Conservation (phyloP, 2,329 filamentous ascomycete species). For the Xylaria polymorpha region DNA sequence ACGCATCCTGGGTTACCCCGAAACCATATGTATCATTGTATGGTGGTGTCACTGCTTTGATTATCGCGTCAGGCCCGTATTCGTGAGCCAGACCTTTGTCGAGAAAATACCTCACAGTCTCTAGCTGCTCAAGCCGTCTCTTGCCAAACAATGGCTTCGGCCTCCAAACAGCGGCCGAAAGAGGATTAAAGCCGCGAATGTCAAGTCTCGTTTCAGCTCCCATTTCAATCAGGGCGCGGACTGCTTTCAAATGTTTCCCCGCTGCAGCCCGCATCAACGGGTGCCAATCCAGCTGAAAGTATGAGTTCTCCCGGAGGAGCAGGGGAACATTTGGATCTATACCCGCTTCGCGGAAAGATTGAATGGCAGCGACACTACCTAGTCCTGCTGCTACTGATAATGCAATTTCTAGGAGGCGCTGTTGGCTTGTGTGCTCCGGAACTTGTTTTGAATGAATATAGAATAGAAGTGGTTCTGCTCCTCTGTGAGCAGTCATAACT, state of each 20-base stretch:
- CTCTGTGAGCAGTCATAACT: conserved; percentile 1
- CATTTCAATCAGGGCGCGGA: conserved; percentile 4
- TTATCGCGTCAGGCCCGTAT: background rate
- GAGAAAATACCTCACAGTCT: conserved; percentile 7
- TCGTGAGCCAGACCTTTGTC: background rate
- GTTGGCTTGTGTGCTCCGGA: background rate
- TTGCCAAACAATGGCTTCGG: background rate
- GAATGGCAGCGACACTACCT: background rate
- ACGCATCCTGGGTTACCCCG: background rate
- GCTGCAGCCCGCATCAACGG: conserved; percentile 20
- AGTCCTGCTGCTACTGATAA: conserved; percentile 9
- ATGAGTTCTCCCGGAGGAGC: background rate
- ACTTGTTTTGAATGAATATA: background rate
- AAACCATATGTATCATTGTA: background rate
- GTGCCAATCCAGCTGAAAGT: background rate
- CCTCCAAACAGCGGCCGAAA: conserved; percentile 10
- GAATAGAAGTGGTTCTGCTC: background rate
- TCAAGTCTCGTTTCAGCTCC: background rate
- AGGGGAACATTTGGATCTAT: conserved; percentile 1
- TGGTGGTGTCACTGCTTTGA: background rate
- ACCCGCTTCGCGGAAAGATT: background rate
- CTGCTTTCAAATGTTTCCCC: background rate
- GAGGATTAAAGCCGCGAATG: background rate
- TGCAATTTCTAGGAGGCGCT: conserved; percentile 1
- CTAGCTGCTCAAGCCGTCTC: background rate